phyloP scores from a whole-genome alignment of 129 eudicot species.

The Tagetes erecta region DNA sequence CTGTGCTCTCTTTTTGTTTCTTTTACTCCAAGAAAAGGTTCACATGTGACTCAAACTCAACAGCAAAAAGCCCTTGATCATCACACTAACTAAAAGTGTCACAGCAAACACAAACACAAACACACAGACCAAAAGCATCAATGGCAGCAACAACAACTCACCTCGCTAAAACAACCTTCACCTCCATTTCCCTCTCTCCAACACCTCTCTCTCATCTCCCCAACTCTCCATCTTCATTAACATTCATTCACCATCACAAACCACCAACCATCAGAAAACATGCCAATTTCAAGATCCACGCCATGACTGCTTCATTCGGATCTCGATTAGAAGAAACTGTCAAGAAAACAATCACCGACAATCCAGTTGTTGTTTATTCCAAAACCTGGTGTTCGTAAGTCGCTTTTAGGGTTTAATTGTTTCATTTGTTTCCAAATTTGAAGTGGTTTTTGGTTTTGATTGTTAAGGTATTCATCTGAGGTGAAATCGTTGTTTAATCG shows the following conservation, averaged over 20 bases:
- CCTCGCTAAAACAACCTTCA: constrained; percentile 25
- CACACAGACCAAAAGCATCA: constrained; percentile 15
- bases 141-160: constrained; percentile 50
- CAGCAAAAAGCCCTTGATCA: neutral
- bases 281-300: constrained; percentile 47
- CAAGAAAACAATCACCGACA: constrained; percentile 63
- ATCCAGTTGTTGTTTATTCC: constrained; percentile 94
- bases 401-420: neutral
- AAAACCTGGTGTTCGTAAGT: constrained; percentile 93
- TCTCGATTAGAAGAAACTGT: constrained; percentile 71
- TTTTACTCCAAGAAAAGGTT: constrained; percentile 19
- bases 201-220: constrained; percentile 14
- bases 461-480: constrained; percentile 75
- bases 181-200: constrained; percentile 28
- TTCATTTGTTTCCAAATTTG: neutral
- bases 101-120: neutral
- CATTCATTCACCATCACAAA: constrained; percentile 17
- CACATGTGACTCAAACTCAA: constrained; percentile 30
- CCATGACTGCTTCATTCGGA: constrained; percentile 69
- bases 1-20: constrained; percentile 1
- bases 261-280: constrained; percentile 22
- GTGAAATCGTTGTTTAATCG: constrained; percentile 82
- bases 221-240: constrained; percentile 18
- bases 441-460: neutral
- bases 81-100: neutral